phyloP scores from a whole-genome alignment of 2,329 filamentous ascomycete genomes.

The Knoxdaviesia proteae region DNA sequence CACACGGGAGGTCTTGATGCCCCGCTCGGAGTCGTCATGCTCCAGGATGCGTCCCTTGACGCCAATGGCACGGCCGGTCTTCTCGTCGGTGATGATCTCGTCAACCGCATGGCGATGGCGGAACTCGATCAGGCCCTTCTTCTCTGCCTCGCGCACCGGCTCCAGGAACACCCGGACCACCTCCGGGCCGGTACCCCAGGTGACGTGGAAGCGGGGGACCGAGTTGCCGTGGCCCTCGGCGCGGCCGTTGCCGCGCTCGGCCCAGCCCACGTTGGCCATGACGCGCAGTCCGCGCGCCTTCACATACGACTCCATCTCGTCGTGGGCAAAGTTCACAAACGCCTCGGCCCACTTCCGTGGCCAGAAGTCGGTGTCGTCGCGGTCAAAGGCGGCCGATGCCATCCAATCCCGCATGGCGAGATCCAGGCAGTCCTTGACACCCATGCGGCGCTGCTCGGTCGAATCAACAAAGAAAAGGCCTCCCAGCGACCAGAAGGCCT shows the following conservation, averaged over 20 bases:
- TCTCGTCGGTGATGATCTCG: slow-evolving; percentile 29
- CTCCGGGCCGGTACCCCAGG: slow-evolving; percentile 41
- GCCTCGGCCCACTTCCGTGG: slow-evolving; percentile 40
- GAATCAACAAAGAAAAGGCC: slow-evolving; percentile 40
- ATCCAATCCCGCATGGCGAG: slow-evolving; percentile 40
- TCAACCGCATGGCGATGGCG: slow-evolving; percentile 36
- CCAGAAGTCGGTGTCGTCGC: slow-evolving; percentile 33
- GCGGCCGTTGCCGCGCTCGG: slow-evolving; percentile 33
- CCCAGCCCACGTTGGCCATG: slow-evolving; percentile 35
- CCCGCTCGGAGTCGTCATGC: slow-evolving; percentile 26
- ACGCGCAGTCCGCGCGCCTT: slow-evolving; percentile 30
- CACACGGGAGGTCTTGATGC: slow-evolving; percentile 26
- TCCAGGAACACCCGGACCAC: slow-evolving; percentile 35
- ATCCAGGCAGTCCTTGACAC: slow-evolving; percentile 34
- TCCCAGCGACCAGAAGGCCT: slow-evolving; percentile 44
- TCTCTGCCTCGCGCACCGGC: slow-evolving; percentile 29
- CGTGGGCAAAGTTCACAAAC: slow-evolving; percentile 39
- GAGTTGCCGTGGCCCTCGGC: slow-evolving; percentile 40
- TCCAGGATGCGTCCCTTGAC: slow-evolving; percentile 32
- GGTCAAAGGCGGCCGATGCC: slow-evolving; percentile 35
- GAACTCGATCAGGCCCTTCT: slow-evolving; percentile 31
- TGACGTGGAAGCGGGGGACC: slow-evolving; percentile 40
- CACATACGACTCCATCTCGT: slow-evolving; percentile 37
- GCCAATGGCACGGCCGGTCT: slow-evolving; percentile 26
- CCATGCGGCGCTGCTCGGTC: slow-evolving; percentile 31